phyloP scores from a whole-genome alignment of 208 protist species.

The Trichomonas gallinae region DNA sequence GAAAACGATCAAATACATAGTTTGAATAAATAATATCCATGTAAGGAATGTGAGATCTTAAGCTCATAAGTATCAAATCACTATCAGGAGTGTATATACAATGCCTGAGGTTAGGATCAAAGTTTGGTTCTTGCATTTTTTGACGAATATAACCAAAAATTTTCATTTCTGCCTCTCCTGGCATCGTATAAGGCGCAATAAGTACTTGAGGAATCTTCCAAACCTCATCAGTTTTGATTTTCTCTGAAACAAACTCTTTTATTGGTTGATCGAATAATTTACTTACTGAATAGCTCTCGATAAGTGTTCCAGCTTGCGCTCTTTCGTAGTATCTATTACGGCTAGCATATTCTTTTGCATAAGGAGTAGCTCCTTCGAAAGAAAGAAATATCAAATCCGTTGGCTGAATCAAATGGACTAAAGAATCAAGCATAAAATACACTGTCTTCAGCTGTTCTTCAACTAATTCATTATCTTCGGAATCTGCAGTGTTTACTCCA shows the following conservation, averaged over 20 bases:
- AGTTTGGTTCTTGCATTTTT: not conserved
- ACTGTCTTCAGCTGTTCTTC: too few species aligned
- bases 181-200: not conserved
- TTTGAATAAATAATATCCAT: constrained; percentile 31
- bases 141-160: not conserved
- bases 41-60: not conserved
- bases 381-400: not conserved
- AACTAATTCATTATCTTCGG: not conserved
- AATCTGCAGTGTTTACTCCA: too few species aligned
- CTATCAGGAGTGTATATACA: not conserved
- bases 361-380: not conserved
- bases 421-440: not conserved
- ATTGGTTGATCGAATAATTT: not conserved
- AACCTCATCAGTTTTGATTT: not conserved
- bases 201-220: not conserved
- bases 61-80: not conserved
- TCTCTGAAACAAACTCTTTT: not conserved
- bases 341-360: not conserved
- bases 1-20: not conserved
- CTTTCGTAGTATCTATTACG: not conserved
- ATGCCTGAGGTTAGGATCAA: not conserved
- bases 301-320: not conserved
- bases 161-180: not conserved
- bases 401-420: not conserved
- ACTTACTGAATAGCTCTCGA: not conserved